phyloP scores from a whole-genome alignment of 441 rosid species.

The Adansonia rubrostipa region DNA sequence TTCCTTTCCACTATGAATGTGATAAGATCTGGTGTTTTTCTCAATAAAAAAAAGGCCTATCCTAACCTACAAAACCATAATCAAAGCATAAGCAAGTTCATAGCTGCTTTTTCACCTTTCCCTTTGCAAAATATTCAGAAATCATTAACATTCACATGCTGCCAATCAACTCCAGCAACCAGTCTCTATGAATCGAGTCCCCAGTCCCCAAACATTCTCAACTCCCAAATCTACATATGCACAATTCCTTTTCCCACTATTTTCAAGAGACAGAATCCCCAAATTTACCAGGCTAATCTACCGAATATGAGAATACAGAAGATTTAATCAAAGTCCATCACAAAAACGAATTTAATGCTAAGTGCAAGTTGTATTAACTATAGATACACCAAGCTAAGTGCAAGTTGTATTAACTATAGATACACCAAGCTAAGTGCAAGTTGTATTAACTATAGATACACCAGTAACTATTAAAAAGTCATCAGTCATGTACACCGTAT shows the following conservation, averaged over 20 bases:
- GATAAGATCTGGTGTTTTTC: neutral
- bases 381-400: no score
- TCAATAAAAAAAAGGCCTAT: neutral
- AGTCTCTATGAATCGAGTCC: neutral
- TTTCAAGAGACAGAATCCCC: neutral
- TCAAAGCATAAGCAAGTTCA: neutral
- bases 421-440: no score
- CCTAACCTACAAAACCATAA: neutral
- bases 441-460: neutral
- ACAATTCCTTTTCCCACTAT: neutral
- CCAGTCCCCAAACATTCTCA: neutral
- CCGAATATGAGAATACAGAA: neutral
- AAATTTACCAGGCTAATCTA: neutral
- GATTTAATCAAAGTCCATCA: neutral
- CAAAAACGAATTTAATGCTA: neutral
- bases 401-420: no score
- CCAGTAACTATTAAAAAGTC: neutral
- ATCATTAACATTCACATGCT: neutral
- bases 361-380: neutral
- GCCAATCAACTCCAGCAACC: neutral
- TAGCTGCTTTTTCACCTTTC: neutral
- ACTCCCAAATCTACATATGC: neutral
- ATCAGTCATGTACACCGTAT: neutral
- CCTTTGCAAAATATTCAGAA: neutral
- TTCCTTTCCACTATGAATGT: neutral